phyloP scores from a whole-genome alignment of 2,329 filamentous ascomycete species.

The Drechslerella dactyloides region DNA sequence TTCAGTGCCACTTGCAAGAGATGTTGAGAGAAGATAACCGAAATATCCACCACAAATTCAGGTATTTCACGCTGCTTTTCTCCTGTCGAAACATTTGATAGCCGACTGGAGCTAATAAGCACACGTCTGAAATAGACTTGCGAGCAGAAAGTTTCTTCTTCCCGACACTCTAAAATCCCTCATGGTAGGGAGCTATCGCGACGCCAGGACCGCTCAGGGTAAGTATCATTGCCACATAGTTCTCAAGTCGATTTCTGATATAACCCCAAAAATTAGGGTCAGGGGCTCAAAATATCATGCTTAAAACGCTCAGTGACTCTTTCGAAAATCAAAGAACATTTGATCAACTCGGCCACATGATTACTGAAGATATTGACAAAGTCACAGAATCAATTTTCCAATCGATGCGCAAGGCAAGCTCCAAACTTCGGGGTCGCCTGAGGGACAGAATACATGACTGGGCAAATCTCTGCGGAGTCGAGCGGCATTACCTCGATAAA shows the following conservation, averaged over 20 bases:
- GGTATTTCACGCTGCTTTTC: neutral
- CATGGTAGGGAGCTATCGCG: constrained; percentile 23
- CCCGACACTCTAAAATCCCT: constrained; percentile 17
- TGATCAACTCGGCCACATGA: constrained; percentile 3
- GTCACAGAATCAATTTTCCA: neutral
- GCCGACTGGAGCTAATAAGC: too few relatives aligned
- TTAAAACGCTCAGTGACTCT: neutral
- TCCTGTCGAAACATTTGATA: neutral
- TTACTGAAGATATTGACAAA: constrained; percentile 1
- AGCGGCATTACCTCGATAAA: too few relatives aligned
- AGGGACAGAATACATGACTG: neutral
- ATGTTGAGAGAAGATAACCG: constrained; percentile 5
- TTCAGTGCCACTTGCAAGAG: neutral
- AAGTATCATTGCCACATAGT: neutral
- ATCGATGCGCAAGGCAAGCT: neutral
- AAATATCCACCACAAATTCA: constrained; percentile 17
- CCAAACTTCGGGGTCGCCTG: neutral
- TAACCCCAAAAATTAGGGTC: constrained; percentile 8
- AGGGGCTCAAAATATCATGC: neutral
- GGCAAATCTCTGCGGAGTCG: too few relatives aligned
- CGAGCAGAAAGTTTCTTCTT: constrained; percentile 21
- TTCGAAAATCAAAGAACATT: constrained; percentile 7
- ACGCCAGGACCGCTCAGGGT: constrained; percentile 15
- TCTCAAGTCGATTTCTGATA: neutral
- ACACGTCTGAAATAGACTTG: constrained; percentile 7